Percentiles rank a stretch among this genome's conserved stretches.
phyloP scores from a whole-genome alignment of 1,284 basidiomycete species.

The Heliocybe sulcata region DNA sequence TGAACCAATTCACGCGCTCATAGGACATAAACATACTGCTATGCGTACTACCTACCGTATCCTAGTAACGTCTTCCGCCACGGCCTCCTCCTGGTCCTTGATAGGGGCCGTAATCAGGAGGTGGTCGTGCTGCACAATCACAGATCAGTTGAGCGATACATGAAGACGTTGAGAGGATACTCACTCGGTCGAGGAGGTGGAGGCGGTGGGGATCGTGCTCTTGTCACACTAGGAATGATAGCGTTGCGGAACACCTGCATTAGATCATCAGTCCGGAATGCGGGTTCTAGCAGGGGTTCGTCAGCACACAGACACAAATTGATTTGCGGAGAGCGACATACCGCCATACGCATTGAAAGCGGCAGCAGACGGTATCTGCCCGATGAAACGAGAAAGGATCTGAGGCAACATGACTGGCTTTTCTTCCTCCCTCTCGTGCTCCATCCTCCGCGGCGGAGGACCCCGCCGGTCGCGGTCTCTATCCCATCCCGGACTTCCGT shows the following conservation, averaged over 20 bases:
- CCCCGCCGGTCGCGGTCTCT: slow-evolving; percentile 36
- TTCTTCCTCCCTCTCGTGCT: slow-evolving; percentile 47
- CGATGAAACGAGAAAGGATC: slow-evolving; percentile 76
- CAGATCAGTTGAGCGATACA: slow-evolving; percentile 1
- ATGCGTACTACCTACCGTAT: not conserved
- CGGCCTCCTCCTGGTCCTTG: slow-evolving; percentile 1
- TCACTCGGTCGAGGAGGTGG: slow-evolving; percentile 30
- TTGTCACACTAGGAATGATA: slow-evolving; percentile 58
- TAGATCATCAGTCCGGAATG: slow-evolving; percentile 82
- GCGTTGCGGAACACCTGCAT: slow-evolving; percentile 75
- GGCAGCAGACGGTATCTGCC: slow-evolving; percentile 60
- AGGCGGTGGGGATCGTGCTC: slow-evolving; percentile 37
- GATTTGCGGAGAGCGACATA: slow-evolving; percentile 27
- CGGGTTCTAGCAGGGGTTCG: slow-evolving; percentile 50
- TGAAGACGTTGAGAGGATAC: not conserved
- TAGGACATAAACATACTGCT: too few species aligned
- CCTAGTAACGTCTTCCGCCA: not conserved
- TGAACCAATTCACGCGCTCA: too few species aligned
- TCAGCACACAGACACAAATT: slow-evolving; percentile 7
- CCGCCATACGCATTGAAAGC: slow-evolving; percentile 65
- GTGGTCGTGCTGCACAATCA: slow-evolving; percentile 24
- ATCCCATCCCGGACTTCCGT: slow-evolving; percentile 42
- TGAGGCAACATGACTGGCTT: slow-evolving; percentile 50
- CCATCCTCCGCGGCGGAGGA: slow-evolving; percentile 28
- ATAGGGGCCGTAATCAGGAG: slow-evolving; percentile 28